These are phyloP conservation scores for Pichia sp. DNA, from an alignment of 1,139 yeast genomes.

Conservation along the genomic window DNA sequence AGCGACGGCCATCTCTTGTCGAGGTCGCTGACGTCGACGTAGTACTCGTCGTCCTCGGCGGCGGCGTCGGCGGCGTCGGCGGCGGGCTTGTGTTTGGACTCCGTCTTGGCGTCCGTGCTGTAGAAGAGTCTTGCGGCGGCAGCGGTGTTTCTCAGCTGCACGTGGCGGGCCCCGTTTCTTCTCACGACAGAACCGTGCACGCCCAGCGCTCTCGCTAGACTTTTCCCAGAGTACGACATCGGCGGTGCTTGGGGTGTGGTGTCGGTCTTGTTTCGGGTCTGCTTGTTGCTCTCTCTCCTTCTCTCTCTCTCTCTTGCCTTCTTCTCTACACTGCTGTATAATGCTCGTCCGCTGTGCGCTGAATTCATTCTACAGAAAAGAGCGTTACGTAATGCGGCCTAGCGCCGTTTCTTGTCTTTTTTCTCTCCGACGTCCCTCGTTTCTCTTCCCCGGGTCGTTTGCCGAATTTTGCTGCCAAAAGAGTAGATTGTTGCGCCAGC, in stretches of 20 bases:
- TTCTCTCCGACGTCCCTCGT: not conserved
- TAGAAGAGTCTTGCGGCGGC: not conserved
- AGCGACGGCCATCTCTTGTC: constrained; percentile 54
- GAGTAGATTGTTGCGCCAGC: constrained; percentile 49
- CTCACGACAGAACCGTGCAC: not conserved
- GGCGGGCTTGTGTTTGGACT: too few species aligned
- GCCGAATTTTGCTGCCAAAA: not conserved
- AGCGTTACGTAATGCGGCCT: not conserved
- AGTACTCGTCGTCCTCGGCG: constrained; percentile 28
- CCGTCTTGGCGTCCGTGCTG: not conserved
- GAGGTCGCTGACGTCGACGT: constrained; percentile 38
- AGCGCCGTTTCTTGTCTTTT: not conserved
- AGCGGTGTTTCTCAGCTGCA: not conserved
- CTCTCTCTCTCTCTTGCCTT: not conserved
- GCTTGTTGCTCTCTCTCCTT: too few species aligned
- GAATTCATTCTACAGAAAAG: too few species aligned
- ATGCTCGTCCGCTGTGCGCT: too few species aligned
- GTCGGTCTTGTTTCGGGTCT: too few species aligned
- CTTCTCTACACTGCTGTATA: too few species aligned
- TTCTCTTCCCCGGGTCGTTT: not conserved
- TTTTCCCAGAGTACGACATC: not conserved
- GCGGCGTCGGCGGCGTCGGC: too few species aligned
- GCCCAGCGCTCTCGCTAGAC: not conserved
- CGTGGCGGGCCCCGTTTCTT: too few species aligned
- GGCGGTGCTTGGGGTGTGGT: not conserved